A percentile compares a stretch with the other conserved stretches of the same genome.
phyloP scores from a whole-genome alignment of 768 basidiomycete species.

The Termitomyces sp. region DNA sequence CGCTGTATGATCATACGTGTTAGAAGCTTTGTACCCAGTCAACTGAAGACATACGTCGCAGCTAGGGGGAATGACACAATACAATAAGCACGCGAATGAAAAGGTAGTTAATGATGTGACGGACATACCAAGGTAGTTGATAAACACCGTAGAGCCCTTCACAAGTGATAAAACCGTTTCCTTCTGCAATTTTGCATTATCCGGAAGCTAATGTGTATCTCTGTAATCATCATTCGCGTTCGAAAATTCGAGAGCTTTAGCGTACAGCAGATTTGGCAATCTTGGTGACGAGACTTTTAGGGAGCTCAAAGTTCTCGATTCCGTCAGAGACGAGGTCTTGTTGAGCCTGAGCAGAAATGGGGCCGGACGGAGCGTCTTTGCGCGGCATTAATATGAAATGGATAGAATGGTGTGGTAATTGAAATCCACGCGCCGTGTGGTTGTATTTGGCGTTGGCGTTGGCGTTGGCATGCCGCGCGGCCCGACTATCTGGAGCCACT shows the following conservation, averaged over 20 bases:
- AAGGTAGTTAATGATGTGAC: not conserved
- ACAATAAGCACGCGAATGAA: not conserved
- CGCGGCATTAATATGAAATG: constrained; percentile 56
- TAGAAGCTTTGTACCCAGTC: not conserved
- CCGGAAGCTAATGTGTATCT: constrained; percentile 58
- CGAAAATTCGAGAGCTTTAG: not conserved
- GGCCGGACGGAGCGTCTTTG: constrained; percentile 51
- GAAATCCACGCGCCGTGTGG: not conserved
- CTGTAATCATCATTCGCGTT: not conserved
- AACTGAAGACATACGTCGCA: constrained; percentile 35
- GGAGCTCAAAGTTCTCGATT: constrained; percentile 86
- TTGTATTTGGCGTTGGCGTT: not conserved
- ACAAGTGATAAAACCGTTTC: constrained; percentile 81
- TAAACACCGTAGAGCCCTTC: constrained; percentile 91
- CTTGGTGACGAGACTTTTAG: constrained; percentile 75
- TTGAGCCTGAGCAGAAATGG: constrained; percentile 67
- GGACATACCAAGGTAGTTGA: constrained; percentile 81
- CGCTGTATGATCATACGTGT: constrained; percentile 37
- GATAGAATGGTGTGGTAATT: not conserved
- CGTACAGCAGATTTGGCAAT: constrained; percentile 79
- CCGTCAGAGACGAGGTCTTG: constrained; percentile 79
- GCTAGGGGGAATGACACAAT: constrained; percentile 24
- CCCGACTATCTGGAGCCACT: too few species aligned
- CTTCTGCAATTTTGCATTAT: constrained; percentile 82
- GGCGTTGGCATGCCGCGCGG: too few species aligned